phyloP scores from a whole-genome alignment of 2,329 filamentous ascomycete species.

The Sarocladiaceae sp. region DNA sequence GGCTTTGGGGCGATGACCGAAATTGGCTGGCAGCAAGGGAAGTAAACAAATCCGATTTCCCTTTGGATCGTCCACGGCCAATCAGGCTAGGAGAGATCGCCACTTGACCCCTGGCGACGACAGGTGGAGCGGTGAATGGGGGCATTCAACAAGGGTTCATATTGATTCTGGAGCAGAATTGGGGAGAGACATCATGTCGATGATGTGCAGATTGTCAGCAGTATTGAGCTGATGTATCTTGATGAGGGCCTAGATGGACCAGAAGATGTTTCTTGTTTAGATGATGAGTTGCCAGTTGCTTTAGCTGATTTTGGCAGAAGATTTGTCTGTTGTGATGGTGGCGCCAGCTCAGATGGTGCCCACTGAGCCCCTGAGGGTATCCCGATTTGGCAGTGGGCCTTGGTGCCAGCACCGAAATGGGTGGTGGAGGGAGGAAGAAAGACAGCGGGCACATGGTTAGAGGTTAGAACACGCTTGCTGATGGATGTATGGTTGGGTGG shows the following conservation, averaged over 20 bases:
- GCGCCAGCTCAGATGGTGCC: no score
- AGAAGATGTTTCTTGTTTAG: no score
- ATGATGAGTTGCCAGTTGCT: no score
- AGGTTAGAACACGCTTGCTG: no score
- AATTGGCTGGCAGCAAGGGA: no score
- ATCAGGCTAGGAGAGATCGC: constrained; percentile 6
- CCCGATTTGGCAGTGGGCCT: constrained; percentile 7
- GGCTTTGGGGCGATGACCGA: no score
- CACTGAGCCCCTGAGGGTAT: constrained; percentile 6
- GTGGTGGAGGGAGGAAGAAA: not conserved
- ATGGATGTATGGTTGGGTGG: no score
- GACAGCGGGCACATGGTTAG: no score
- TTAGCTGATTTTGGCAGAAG: not conserved
- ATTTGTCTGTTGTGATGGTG: no score
- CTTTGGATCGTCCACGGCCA: not conserved
- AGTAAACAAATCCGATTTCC: no score
- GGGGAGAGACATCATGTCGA: not conserved
- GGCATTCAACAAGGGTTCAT: constrained; percentile 7
- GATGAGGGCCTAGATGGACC: no score
- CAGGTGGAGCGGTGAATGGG: constrained; percentile 3
- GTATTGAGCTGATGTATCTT: not conserved
- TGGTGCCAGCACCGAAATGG: not conserved
- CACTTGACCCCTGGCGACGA: constrained; percentile 5
- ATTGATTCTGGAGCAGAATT: constrained; percentile 1
- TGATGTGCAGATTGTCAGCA: not conserved